phyloP scores from a whole-genome alignment of 331 rosid species.

The Spiraea crenata region DNA sequence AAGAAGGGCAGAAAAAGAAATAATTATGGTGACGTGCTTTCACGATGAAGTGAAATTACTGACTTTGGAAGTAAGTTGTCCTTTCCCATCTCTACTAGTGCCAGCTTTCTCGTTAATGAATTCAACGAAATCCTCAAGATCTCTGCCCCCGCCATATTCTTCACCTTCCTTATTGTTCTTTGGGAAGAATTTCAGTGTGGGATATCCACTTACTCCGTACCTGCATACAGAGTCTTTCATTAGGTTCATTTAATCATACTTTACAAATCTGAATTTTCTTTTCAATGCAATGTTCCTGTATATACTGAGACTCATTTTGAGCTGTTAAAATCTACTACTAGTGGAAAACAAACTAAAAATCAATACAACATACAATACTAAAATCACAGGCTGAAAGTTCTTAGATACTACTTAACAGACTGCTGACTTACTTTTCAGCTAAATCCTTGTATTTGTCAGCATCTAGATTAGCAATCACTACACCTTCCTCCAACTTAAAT shows the following conservation, averaged over 20 bases:
- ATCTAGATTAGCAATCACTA: conserved; percentile 73
- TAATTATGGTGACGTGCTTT: conserved; percentile 1
- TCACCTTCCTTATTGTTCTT: conserved; percentile 76
- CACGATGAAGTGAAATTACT: conserved; percentile 23
- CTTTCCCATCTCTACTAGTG: conserved; percentile 75
- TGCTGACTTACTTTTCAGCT: conserved; percentile 69
- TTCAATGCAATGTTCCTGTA: background rate
- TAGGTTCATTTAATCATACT: conserved; percentile 8
- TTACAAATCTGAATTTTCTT: background rate
- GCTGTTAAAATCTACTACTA: background rate
- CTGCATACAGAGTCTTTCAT: conserved; percentile 37
- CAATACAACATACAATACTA: conserved; percentile 7
- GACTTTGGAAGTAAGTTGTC: conserved; percentile 67
- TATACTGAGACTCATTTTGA: background rate
- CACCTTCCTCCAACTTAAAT: conserved; percentile 61
- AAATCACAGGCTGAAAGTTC: background rate
- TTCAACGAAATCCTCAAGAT: conserved; percentile 65
- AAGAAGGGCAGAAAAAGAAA: background rate
- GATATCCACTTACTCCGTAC: conserved; percentile 75
- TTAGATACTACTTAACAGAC: background rate
- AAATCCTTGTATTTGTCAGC: conserved; percentile 69
- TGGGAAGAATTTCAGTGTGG: conserved; percentile 88
- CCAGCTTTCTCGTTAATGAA: conserved; percentile 79
- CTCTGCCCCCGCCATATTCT: conserved; percentile 72
- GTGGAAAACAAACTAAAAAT: conserved; percentile 15